Percentiles rank a stretch among this genome's conserved stretches.
Conservation (phyloP, 768 basidiomycete species). For the Megacollybia marginata region DNA sequence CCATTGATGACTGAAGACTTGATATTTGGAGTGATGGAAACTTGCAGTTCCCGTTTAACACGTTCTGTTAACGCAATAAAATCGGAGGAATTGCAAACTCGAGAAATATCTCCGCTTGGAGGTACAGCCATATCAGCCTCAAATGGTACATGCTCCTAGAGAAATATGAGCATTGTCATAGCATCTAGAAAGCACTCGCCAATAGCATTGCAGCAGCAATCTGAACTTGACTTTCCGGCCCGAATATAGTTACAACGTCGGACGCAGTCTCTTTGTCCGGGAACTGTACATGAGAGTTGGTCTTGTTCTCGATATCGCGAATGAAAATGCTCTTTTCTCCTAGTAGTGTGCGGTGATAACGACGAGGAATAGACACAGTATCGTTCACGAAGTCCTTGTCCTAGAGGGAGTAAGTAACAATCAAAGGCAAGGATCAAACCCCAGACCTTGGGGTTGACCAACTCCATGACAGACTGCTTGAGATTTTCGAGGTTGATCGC, state of each 20-base stretch:
- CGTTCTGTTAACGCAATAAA: conserved; percentile 83
- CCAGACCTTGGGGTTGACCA: conserved; percentile 89
- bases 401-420: conserved; percentile 27
- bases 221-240: conserved; percentile 94
- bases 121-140: conserved; percentile 94
- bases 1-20: conserved; percentile 48
- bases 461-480: conserved; percentile 95
- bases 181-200: conserved; percentile 36
- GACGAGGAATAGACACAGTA: conserved; percentile 86
- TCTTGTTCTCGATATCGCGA: conserved; percentile 94
- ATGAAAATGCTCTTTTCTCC: conserved; percentile 98
- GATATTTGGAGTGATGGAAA: conserved; percentile 79
- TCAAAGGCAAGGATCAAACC: neutral
- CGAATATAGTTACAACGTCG: conserved; percentile 93
- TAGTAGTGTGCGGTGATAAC: conserved; percentile 90
- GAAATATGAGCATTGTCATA: conserved; percentile 1
- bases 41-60: conserved; percentile 90
- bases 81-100: conserved; percentile 70
- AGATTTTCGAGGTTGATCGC: conserved; percentile 90
- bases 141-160: conserved; percentile 90
- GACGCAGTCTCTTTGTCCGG: conserved; percentile 93
- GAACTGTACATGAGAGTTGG: conserved; percentile 87
- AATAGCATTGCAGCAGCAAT: conserved; percentile 95
- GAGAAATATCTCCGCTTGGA: conserved; percentile 70
- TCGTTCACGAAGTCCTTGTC: conserved; percentile 97